These are phyloP conservation scores for Ramicandelaber brevisporus DNA, from an alignment of 192 early-diverging fungal genomes.

Conservation along the genomic window DNA sequence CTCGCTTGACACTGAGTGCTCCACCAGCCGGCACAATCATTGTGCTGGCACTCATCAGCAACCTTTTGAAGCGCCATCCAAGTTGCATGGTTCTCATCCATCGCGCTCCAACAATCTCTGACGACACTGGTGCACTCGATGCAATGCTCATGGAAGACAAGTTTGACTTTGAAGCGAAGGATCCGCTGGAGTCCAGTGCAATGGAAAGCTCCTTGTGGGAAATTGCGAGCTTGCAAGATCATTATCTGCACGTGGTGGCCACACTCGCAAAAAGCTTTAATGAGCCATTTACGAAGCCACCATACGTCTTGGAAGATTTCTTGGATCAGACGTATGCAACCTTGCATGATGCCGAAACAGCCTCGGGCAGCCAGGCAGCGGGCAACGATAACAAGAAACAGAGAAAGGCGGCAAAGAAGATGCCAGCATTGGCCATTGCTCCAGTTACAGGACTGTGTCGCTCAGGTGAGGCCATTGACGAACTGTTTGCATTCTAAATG, in stretches of 20 bases:
- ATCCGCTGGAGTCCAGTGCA: slow-evolving; percentile 58
- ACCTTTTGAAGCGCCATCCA: slow-evolving; percentile 76
- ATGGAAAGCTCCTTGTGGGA: slow-evolving; percentile 87
- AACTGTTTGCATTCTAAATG: slow-evolving; percentile 9
- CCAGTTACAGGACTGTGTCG: slow-evolving; percentile 21
- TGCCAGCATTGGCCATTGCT: slow-evolving; percentile 28
- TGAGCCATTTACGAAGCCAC: slow-evolving; percentile 66
- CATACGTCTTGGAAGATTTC: slow-evolving; percentile 84
- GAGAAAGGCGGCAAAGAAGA: slow-evolving; percentile 28
- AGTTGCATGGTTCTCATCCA: slow-evolving; percentile 76
- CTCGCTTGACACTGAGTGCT: slow-evolving; percentile 52
- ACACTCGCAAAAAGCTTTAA: slow-evolving; percentile 62
- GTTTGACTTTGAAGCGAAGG: slow-evolving; percentile 13
- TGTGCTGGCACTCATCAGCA: slow-evolving; percentile 77
- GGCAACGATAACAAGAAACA: slow-evolving; percentile 39
- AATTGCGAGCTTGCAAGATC: slow-evolving; percentile 56
- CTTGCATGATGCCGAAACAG: slow-evolving; percentile 1
- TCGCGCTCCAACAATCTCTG: slow-evolving; percentile 15
- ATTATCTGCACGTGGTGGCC: slow-evolving; percentile 70
- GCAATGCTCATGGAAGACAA: slow-evolving; percentile 3
- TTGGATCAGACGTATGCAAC: slow-evolving; percentile 72
- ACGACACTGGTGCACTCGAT: slow-evolving; percentile 8
- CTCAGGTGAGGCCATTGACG: slow-evolving; percentile 16
- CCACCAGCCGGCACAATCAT: slow-evolving; percentile 69
- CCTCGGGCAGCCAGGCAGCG: slow-evolving; percentile 1